Conservation (phyloP, 2,329 filamentous ascomycete genomes). For the Stagonosporopsis tanaceti region DNA sequence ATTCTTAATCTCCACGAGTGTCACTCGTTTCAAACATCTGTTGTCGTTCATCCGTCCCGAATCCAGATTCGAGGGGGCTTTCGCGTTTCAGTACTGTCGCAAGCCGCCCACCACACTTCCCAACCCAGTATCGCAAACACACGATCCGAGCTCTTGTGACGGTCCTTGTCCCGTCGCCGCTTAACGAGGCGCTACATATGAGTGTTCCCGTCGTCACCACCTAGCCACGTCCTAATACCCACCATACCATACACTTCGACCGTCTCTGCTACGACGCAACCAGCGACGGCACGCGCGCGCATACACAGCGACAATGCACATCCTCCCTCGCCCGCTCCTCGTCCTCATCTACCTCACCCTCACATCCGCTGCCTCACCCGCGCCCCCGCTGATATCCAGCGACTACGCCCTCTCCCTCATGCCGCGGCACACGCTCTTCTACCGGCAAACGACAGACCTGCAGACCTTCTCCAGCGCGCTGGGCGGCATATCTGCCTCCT, state of each 20-base stretch:
- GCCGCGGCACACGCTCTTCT: slow-evolving; percentile 45
- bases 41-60: not conserved
- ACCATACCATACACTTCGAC: not conserved
- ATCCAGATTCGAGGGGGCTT: not conserved
- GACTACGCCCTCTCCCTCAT: slow-evolving; percentile 37
- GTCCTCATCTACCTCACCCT: slow-evolving; percentile 30
- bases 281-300: not conserved
- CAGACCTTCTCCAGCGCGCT: slow-evolving; percentile 56
- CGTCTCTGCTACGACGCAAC: not conserved
- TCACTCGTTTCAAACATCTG: slow-evolving; percentile 13
- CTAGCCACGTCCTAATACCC: not conserved
- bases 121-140: slow-evolving; percentile 21
- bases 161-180: not conserved
- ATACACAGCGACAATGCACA: slow-evolving; percentile 21
- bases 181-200: slow-evolving; percentile 27
- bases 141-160: not conserved
- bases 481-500: slow-evolving; percentile 61
- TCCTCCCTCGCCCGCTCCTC: slow-evolving; percentile 34
- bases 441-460: slow-evolving; percentile 41
- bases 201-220: not conserved
- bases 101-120: slow-evolving; percentile 29
- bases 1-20: not conserved
- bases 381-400: slow-evolving; percentile 31
- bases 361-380: slow-evolving; percentile 30
- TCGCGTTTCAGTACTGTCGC: slow-evolving; percentile 43